phyloP scores from a whole-genome alignment of 352 stramenopile species.

The Pythium rhizo-oryzae region DNA sequence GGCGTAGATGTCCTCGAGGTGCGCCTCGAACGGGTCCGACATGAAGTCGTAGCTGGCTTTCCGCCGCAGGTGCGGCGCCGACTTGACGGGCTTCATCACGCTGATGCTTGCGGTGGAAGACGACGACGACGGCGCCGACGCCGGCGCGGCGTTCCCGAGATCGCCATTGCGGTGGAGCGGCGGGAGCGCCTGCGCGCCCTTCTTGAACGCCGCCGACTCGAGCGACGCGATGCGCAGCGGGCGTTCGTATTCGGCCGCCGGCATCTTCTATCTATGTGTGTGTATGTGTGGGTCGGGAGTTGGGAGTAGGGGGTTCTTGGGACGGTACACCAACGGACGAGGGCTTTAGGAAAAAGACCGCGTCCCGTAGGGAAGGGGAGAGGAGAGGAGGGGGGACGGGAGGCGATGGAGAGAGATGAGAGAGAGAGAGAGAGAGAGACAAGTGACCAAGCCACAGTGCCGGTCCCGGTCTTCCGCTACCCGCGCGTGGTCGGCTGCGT shows the following conservation, averaged over 20 bases:
- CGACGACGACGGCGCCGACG: background rate
- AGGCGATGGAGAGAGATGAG: too few species aligned
- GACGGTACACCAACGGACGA: background rate
- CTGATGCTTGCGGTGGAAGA: constrained; percentile 7
- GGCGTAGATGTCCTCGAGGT: constrained; percentile 68
- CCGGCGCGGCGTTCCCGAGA: background rate
- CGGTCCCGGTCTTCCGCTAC: too few species aligned
- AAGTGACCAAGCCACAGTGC: constrained; percentile 5
- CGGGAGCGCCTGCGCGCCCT: constrained; percentile 7
- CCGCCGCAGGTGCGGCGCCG: background rate
- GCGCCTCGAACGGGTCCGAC: constrained; percentile 57
- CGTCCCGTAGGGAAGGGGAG: background rate
- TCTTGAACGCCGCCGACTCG: constrained; percentile 6
- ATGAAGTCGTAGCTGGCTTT: constrained; percentile 12
- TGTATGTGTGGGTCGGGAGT: background rate
- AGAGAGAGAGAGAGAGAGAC: background rate
- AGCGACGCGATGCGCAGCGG: background rate
- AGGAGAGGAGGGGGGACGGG: constrained; percentile 5
- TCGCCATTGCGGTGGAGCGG: constrained; percentile 20
- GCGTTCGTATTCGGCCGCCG: background rate
- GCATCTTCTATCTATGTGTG: constrained; percentile 2
- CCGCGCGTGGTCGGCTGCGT: background rate
- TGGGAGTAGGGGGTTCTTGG: background rate
- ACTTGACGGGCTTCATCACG: constrained; percentile 16
- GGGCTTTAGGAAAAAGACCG: background rate